Base-by-base conservation (phyloP, 371 early-diverging fungal genomes). In the Mucor plumbeus region DNA sequence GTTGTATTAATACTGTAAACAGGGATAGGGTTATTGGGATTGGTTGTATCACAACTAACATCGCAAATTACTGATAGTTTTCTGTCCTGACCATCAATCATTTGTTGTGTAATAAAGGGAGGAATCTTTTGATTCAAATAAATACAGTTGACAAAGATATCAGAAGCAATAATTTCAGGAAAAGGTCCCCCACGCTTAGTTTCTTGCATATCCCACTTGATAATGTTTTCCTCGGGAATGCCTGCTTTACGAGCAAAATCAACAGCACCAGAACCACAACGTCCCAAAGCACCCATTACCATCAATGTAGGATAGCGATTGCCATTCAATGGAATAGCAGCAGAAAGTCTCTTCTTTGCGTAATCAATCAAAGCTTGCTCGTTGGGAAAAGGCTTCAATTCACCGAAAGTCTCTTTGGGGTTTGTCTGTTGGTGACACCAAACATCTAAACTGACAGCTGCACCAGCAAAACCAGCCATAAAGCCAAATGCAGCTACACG, bases 401-500 rank as follows among this genome's bases (percentile, higher is more conserved):
- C 74, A 50, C 94, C 94, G 77, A 90, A 87, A 5, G 76, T 65
- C 70, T 81, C 69, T n/a, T 58, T 66, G 41, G 75, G 63, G 63
- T 76, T 73, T 39, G 77, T 58, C 72, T 87, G 70, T 75, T 94
- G 92, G 73, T 95, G 92, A 75, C 92, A 90, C 97, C 97, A 98
- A 17, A 93, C 86, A 73, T 96, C 95, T 67, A 97, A 84, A 54
- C 91, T 96, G 53, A 97, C 87, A 15, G 99, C 97, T 33, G 94
- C 77, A 38, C 99, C 99, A 19, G 97, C 95, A 75, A 94, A 98
- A 11, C 97, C 99, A 50, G 99, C 99, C 80, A 96, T 92, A 80
- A 92, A 98, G 47, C 97, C 99, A 72, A 95, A 98, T 5, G 99
- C 99, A 57, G 99, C 97, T n/a, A 98, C 96, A 67, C 99, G 91